These are phyloP conservation scores for Sisymbrium altissimum DNA, from an alignment of 345 rosid species.

Conservation along the genomic window DNA sequence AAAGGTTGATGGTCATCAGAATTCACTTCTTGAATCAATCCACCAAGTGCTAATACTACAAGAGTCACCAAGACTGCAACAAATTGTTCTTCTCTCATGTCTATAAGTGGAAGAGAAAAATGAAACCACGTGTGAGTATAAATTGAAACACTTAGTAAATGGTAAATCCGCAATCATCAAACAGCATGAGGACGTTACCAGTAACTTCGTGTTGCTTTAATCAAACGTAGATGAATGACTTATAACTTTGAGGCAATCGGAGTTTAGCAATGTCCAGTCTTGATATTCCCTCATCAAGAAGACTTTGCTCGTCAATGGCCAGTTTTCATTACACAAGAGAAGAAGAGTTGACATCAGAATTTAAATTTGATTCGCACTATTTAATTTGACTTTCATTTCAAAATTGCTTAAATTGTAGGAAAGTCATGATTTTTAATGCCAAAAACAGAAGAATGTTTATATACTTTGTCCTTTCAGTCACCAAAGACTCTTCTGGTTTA, in stretches of 20 bases:
- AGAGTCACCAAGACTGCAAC: slow-evolving; percentile 26
- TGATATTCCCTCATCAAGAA: slow-evolving; percentile 7
- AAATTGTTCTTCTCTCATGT: slow-evolving; percentile 9
- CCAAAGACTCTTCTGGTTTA: too few relatives aligned
- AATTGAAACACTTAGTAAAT: neutral
- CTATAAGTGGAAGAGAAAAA: neutral
- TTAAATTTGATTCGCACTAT: neutral
- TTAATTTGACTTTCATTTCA: neutral
- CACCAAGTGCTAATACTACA: slow-evolving; percentile 40
- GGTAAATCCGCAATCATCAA: neutral
- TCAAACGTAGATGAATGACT: neutral
- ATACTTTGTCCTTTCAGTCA: too few relatives aligned
- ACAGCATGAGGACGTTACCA: neutral
- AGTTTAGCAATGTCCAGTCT: slow-evolving; percentile 18
- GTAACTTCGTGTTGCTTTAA: neutral
- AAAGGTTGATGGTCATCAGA: slow-evolving; percentile 59
- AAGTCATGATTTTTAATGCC: neutral
- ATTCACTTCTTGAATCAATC: slow-evolving; percentile 38
- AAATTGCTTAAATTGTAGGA: neutral
- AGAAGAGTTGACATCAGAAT: neutral
- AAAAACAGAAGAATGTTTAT: too few relatives aligned
- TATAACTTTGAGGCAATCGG: neutral
- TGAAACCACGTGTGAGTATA: neutral
- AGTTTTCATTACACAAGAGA: neutral
- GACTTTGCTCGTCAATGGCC: slow-evolving; percentile 2